These are phyloP conservation scores for Paecilomyces variotii DNA, from an alignment of 2,329 filamentous ascomycete genomes.

Conservation along the genomic window DNA sequence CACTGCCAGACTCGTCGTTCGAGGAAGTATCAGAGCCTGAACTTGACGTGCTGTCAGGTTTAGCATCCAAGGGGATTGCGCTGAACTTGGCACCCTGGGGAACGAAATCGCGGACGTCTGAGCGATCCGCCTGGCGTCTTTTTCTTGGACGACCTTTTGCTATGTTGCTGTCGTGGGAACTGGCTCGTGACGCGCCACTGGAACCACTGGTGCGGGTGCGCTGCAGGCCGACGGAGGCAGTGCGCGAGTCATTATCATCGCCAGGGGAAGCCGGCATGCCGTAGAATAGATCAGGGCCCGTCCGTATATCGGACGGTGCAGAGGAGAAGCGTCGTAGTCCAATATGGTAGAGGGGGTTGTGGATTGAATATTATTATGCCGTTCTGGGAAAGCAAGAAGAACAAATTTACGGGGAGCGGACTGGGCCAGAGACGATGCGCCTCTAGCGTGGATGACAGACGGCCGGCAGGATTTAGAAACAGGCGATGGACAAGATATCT, in stretches of 20 bases:
- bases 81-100: slow-evolving; percentile 30
- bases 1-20: slow-evolving; percentile 9
- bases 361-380: background rate
- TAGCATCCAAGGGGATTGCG: slow-evolving; percentile 22
- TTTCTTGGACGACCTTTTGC: slow-evolving; percentile 21
- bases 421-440: background rate
- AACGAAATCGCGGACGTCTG: slow-evolving; percentile 28
- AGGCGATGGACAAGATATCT: background rate
- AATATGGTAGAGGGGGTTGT: background rate
- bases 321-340: background rate
- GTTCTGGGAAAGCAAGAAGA: background rate
- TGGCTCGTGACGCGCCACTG: slow-evolving; percentile 15
- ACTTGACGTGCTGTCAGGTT: slow-evolving; percentile 23
- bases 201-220: slow-evolving; percentile 19
- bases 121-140: slow-evolving; percentile 11
- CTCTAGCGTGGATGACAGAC: background rate
- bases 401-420: background rate
- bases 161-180: slow-evolving; percentile 15
- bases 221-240: slow-evolving; percentile 35
- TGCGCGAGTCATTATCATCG: slow-evolving; percentile 39
- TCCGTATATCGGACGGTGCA: background rate
- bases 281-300: background rate
- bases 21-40: slow-evolving; percentile 18
- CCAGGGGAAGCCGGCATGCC: slow-evolving; percentile 20
- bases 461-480: background rate